Base-by-base conservation (phyloP, 2,329 filamentous ascomycete genomes). In the Fusarium sterilihyphosum region DNA sequence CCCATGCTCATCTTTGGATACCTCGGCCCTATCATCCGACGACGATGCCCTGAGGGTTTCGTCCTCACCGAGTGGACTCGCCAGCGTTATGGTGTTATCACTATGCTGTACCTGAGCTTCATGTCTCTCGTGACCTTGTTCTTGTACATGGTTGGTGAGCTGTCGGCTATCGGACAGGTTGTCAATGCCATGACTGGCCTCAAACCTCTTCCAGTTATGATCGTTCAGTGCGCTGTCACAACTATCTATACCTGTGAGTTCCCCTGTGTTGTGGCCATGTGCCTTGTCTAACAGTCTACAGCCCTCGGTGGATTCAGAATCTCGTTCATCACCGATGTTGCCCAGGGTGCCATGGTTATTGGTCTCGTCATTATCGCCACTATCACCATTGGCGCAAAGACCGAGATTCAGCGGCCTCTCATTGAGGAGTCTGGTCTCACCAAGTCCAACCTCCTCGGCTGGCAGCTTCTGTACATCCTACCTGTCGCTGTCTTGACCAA, bases 391-490 rank as follows among this genome's bases (percentile, higher is more conserved):
- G 94, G 93, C 43, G 92, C 90, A 44, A 90, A 94, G 82, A 93
- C 92, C 10, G 84, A 94, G 37, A 92, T 96, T 73, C 89, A 95
- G 79, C 89, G 86, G 37, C 88, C 87, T 43, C 86, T 94, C 18
- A 90, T 96, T 76, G 89, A 89, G 3, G 84, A 89, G 10, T 95
- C 93, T 0, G 91, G 91, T 14, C 88, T 94, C 33, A 88, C 92
- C n/a, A 86, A 94, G 50, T 77, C 91, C 10, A 93, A 85, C 65
- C 86, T 94, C 5, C 86, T 96, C 3, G 94, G 94, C 63, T 96
- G 94, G 93, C 94, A 96, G 82, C 88, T 96, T 20, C 85, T 96
- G 41, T 96, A 96, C 84, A 96, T 96, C 74, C 87, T 96, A 4
- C 93, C 94, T 1, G 88, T 96, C 11, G 94, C 94, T 50, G 89